phyloP scores from a whole-genome alignment of 768 basidiomycete genomes.

The Leccinum olivaceopallidum region DNA sequence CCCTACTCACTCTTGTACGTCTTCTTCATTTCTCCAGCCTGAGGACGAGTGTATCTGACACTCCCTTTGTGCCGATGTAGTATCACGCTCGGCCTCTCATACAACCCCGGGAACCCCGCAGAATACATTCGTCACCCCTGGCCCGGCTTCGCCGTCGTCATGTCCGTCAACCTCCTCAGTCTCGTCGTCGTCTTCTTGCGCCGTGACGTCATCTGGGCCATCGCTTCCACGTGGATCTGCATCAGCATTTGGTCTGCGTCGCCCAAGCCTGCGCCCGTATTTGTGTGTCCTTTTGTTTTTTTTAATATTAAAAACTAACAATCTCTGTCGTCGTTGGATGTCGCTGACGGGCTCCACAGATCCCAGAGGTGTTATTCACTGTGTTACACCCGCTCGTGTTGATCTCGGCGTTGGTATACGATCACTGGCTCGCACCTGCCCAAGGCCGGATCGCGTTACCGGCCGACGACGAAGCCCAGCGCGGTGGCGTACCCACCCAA shows the following conservation, averaged over 20 bases:
- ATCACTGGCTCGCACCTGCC: constrained; percentile 14
- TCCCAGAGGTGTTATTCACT: constrained; percentile 63
- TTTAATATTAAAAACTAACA: neutral
- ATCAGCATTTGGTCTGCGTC: constrained; percentile 59
- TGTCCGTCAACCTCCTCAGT: constrained; percentile 61
- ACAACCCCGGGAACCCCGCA: constrained; percentile 47
- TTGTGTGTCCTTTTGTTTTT: constrained; percentile 43
- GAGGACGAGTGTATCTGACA: neutral
- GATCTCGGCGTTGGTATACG: constrained; percentile 46
- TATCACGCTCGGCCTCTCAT: constrained; percentile 67
- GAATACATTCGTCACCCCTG: constrained; percentile 64
- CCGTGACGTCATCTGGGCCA: constrained; percentile 73
- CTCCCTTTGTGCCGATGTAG: constrained; percentile 34
- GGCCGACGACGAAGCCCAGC: constrained; percentile 33
- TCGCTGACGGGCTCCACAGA: constrained; percentile 37
- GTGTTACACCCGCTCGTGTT: constrained; percentile 64
- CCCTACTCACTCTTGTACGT: constrained; percentile 56
- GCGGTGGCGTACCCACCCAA: neutral
- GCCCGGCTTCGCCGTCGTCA: constrained; percentile 70
- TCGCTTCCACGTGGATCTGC: constrained; percentile 74
- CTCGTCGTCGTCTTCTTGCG: constrained; percentile 55
- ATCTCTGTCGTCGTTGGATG: neutral
- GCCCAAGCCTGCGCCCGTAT: constrained; percentile 66
- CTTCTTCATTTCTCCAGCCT: too few species aligned
- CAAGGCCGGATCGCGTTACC: constrained; percentile 45